Base-by-base conservation (phyloP, 306 rosid species). In the Fragaria ananassa region DNA sequence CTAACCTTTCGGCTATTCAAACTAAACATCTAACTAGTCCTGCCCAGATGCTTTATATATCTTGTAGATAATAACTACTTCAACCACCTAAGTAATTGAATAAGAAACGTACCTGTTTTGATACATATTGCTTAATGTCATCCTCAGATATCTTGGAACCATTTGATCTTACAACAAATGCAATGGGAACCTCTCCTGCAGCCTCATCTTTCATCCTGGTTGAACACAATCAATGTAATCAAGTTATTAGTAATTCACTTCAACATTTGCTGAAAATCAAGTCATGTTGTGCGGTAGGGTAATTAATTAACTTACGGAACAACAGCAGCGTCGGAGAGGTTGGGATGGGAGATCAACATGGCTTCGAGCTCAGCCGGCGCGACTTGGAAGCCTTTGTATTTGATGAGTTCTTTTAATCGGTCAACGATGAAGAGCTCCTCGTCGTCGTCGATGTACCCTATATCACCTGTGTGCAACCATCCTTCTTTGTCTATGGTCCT, bases 331-430 rank as follows among this genome's bases (percentile, higher is more conserved):
- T 93, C 96, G 25, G 90, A 78, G 62, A 93, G 85, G 70, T 85
- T 67, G 8, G 90, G 85, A 39, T 93, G 96, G 34, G 97, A 27
- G 67, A 88, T 77, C 54, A 93, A 75, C 80, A 91, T 5, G 19
- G 96, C 88, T 89, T 93, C 98, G 0, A 93, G 91, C 80, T 93
- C 98, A 8, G 98, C 98, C 0, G 98, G 98, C 21, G 98, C 91
- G 4, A 93, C 96, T 75, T 90, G 97, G 80, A 83, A 91, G 6
- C 97, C 98, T 85, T 91, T 93, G 91, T 80, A 91, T 73, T 93
- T 93, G 76, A 93, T 93, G 5, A 93, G 73, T 35, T 93, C 98
- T 71, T 93, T 93, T 39, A 93, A 72, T 4, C 98, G 80, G 50
- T 93, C 98, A 17, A 93, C 91, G 6, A 93, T 88, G 85, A 89